phyloP scores from a whole-genome alignment of 2,329 filamentous ascomycete species.

The Graphilbum fragrans region DNA sequence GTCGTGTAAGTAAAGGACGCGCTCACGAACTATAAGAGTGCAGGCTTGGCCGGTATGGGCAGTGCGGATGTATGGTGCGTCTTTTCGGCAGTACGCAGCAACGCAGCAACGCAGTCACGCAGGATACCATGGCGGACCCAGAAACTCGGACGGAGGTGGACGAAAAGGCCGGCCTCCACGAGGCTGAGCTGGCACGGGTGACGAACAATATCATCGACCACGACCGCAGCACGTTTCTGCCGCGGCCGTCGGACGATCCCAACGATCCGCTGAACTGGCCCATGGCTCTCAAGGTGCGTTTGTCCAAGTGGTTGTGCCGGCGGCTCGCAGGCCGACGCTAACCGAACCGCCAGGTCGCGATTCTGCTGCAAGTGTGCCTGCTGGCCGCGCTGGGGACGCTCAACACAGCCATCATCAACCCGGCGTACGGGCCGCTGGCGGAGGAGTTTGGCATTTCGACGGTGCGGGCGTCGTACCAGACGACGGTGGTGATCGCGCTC shows the following conservation, averaged over 20 bases:
- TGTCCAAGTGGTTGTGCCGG: too few species aligned
- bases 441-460: conserved; percentile 12
- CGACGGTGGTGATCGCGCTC: conserved; percentile 17
- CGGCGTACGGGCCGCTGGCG: conserved; percentile 12
- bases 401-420: conserved; percentile 15
- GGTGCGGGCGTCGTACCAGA: conserved; percentile 13
- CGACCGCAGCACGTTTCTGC: conserved; percentile 1
- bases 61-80: too few species aligned
- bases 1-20: too few species aligned
- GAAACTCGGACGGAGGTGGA: too few species aligned
- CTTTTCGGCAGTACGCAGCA: too few species aligned
- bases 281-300: conserved; percentile 4
- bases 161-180: not conserved
- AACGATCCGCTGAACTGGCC: conserved; percentile 8
- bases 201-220: not conserved
- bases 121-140: too few species aligned
- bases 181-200: not conserved
- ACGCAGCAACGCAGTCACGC: too few species aligned
- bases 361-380: conserved; percentile 16
- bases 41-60: too few species aligned
- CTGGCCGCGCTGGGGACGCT: conserved; percentile 15
- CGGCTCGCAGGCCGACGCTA: not conserved
- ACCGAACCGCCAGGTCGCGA: conserved; percentile 13
- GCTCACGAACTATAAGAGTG: too few species aligned
- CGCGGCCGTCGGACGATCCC: conserved; percentile 4